Percentiles rank a stretch among this genome's conserved stretches.
These are phyloP conservation scores for Beauveria asiatica DNA, from an alignment of 2,329 filamentous ascomycete genomes.

Conservation along the genomic window DNA sequence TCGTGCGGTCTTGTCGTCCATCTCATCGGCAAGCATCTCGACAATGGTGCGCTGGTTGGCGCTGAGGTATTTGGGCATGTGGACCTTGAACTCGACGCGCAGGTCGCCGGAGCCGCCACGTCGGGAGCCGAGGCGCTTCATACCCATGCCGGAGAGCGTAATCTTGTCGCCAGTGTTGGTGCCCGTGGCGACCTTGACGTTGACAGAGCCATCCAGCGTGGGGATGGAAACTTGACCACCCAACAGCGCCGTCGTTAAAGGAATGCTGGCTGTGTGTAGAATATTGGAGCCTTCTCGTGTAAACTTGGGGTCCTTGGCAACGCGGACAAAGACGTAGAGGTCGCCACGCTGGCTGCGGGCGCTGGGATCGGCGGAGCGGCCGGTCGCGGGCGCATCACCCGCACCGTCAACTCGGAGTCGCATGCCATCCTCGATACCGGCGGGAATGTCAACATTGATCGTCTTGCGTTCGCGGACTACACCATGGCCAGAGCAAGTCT, in stretches of 20 bases:
- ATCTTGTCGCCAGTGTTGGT: slow-evolving; percentile 90
- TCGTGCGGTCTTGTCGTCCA: slow-evolving; percentile 86
- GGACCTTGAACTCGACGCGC: slow-evolving; percentile 87
- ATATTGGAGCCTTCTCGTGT: slow-evolving; percentile 81
- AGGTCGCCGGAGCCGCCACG: slow-evolving; percentile 68
- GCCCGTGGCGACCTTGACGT: slow-evolving; percentile 82
- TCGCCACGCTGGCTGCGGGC: slow-evolving; percentile 68
- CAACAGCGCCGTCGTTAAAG: slow-evolving; percentile 84
- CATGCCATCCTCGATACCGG: slow-evolving; percentile 96
- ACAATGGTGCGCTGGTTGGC: slow-evolving; percentile 86
- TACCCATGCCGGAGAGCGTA: slow-evolving; percentile 82
- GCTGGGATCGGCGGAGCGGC: slow-evolving; percentile 54
- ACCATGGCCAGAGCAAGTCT: slow-evolving; percentile 70
- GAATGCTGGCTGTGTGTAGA: slow-evolving; percentile 83
- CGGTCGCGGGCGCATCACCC: slow-evolving; percentile 77
- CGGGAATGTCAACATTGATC: slow-evolving; percentile 84
- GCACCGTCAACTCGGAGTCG: slow-evolving; percentile 74
- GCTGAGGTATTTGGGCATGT: slow-evolving; percentile 89
- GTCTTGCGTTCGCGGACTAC: slow-evolving; percentile 77
- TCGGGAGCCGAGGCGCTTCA: slow-evolving; percentile 72
- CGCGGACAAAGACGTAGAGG: slow-evolving; percentile 82
- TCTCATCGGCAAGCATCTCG: slow-evolving; percentile 94
- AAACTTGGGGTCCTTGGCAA: slow-evolving; percentile 86
- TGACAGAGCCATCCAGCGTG: slow-evolving; percentile 83
- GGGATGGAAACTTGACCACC: slow-evolving; percentile 86